Base-by-base conservation (phyloP, 2,329 filamentous ascomycete genomes). In the Beauveria brongniartii region DNA sequence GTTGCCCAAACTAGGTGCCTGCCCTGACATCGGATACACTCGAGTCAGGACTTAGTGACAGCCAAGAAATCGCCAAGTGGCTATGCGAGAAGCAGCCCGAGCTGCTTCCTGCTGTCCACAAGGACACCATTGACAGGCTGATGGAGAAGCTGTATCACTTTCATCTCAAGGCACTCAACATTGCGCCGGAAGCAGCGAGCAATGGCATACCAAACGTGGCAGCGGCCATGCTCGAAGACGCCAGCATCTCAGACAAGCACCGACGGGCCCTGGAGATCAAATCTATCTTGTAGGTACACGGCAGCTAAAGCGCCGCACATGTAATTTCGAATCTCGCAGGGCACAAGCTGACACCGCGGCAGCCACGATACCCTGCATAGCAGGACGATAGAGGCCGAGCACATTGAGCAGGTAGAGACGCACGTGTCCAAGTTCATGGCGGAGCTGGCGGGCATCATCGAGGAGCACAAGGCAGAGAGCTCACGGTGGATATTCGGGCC, bases 181-280 rank as follows among this genome's bases (percentile, higher is more conserved):
- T 67, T 20, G 61, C 66, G 8, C 61, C 67, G 2, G 66, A 69
- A 26, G 64, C 67, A 10, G 63, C 64, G 34, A 65, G 64, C 7
- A 64, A 69, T 34, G 69, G 70, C 3, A 61, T 71, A 12, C 66
- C 67, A 1, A 71, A 71, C 44, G 53, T 65, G 22, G 70, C 70
- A 5, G 70, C 69, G 1, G 69, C 68, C 10, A 64, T 69, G 54
- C 67, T 72, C 2, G 70, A 71, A 61, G 65, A 63, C 18, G 63
- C 64, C 5, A 64, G 65, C 18, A 63, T 72, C 7, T 66, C 68
- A 8, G 66, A 67, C 40, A 53, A 55, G 10, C 65, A 71, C 50
- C 70, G 70, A 2, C 66, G 70, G 41, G 67, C 67, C 1, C 65
- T 72, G 5, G 70, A 72, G 63, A 68, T 71, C 30, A 70, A 70